Conservation (phyloP, 1,284 basidiomycete species). For the Sporisorium reilianum region DNA sequence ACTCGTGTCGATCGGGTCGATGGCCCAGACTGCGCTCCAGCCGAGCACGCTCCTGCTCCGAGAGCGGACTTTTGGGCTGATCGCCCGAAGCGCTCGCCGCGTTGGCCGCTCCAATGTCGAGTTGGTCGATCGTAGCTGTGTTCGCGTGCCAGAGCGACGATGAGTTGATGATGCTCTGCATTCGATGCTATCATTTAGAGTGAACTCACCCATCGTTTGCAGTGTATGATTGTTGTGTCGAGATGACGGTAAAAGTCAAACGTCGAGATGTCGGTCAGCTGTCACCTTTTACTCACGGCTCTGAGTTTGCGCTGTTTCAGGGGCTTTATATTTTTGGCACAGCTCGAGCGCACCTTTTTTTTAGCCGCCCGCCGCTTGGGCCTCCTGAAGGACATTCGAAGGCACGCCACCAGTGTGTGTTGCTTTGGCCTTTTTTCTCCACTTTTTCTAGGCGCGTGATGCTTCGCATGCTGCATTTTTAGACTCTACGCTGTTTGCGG, state of each 20-base stretch:
- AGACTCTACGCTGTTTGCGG: neutral
- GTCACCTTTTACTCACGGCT: neutral
- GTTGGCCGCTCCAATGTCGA: slow-evolving; percentile 34
- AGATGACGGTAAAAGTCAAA: slow-evolving; percentile 2
- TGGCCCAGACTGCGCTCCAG: slow-evolving; percentile 76
- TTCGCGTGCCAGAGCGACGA: neutral
- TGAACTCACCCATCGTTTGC: neutral
- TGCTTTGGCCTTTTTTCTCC: slow-evolving; percentile 1
- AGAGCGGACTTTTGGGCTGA: slow-evolving; percentile 25
- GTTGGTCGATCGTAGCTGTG: slow-evolving; percentile 13
- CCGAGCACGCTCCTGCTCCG: slow-evolving; percentile 23
- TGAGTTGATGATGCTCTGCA: neutral
- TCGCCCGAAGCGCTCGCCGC: slow-evolving; percentile 9
- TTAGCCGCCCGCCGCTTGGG: slow-evolving; percentile 8
- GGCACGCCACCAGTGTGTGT: neutral
- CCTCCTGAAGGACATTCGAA: neutral
- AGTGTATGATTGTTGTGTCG: neutral
- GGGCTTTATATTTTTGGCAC: neutral
- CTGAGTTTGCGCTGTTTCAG: slow-evolving; percentile 2
- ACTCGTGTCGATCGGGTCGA: slow-evolving; percentile 76
- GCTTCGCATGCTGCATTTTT: neutral
- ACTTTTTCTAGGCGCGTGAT: neutral
- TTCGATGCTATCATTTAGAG: neutral
- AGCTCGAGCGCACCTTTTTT: neutral
- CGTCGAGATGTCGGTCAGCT: neutral